These are phyloP conservation scores for Hanseniaspora lachancei DNA, from an alignment of 805 yeast genomes.

Conservation along the genomic window DNA sequence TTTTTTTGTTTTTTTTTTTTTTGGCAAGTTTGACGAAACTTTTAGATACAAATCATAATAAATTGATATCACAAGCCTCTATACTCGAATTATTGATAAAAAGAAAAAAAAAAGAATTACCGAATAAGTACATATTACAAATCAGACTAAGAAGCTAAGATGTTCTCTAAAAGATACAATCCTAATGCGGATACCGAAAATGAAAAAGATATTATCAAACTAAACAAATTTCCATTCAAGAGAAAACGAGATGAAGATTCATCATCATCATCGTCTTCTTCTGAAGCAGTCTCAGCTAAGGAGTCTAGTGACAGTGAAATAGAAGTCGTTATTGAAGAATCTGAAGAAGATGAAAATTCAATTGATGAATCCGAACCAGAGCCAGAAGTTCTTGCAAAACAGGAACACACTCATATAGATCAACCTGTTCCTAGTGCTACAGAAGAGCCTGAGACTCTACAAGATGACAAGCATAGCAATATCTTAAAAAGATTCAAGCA, in stretches of 20 bases:
- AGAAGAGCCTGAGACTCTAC: background rate
- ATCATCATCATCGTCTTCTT: conserved; percentile 10
- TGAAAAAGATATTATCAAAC: background rate
- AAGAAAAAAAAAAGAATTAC: too few relatives aligned
- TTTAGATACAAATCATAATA: too few relatives aligned
- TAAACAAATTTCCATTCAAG: conserved; percentile 19
- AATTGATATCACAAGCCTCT: too few relatives aligned
- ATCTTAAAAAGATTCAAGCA: conserved; percentile 43
- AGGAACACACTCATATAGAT: conserved; percentile 3
- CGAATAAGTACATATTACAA: too few relatives aligned
- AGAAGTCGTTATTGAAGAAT: conserved; percentile 16
- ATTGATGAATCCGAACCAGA: background rate
- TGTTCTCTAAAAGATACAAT: conserved; percentile 59
- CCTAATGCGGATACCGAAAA: conserved; percentile 28
- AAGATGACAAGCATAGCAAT: conserved; percentile 34
- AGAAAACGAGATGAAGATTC: conserved; percentile 16
- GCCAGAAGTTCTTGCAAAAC: conserved; percentile 8
- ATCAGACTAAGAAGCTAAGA: conserved; percentile 16
- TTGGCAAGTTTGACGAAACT: too few relatives aligned
- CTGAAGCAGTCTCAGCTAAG: conserved; percentile 18
- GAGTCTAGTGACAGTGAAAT: conserved; percentile 16
- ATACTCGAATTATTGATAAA: too few relatives aligned
- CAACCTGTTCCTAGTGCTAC: background rate
- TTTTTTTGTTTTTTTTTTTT: too few relatives aligned
- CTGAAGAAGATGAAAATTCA: conserved; percentile 7